Evolutionary conservation across 495 filamentous ascomycete species (phyloP).

Genomic region (Hypoxylon rickii): DNA sequence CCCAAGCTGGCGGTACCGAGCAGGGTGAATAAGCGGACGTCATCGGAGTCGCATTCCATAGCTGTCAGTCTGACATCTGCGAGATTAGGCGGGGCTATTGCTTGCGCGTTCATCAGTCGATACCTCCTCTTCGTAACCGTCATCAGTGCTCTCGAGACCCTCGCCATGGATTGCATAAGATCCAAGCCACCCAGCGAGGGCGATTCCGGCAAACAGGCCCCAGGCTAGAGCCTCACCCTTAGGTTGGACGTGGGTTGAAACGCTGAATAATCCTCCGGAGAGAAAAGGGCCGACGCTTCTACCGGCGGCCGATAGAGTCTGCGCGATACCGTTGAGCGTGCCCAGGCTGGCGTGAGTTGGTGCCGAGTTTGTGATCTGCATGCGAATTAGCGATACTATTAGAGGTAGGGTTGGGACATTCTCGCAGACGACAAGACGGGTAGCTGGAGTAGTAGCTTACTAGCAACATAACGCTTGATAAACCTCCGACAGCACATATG

Average conservation of each 20-base stretch:
- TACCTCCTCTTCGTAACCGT: constrained; percentile 38
- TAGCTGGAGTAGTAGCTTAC: constrained; percentile 52
- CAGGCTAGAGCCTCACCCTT: constrained; percentile 88
- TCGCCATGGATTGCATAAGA: constrained; percentile 73
- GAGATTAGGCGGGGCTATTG: constrained; percentile 21
- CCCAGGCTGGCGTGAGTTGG: constrained; percentile 85
- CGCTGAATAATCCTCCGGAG: constrained; percentile 80
- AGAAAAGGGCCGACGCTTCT: constrained; percentile 88
- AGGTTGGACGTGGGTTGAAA: constrained; percentile 66
- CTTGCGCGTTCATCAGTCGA: constrained; percentile 24
- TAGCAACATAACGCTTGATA: constrained; percentile 86
- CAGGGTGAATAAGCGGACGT: constrained; percentile 9
- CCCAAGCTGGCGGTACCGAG: background rate
- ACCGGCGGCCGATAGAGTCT: constrained; percentile 90
- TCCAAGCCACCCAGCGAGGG: constrained; percentile 75
- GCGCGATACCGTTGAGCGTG: constrained; percentile 89
- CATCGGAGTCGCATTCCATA: background rate
- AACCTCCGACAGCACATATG: constrained; percentile 81
- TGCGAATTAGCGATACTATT: constrained; percentile 15
- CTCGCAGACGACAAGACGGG: too few species aligned
- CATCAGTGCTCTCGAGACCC: constrained; percentile 59
- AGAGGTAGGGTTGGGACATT: too few species aligned
- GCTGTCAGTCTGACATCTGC: background rate
- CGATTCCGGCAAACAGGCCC: constrained; percentile 77
- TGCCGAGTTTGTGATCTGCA: constrained; percentile 88